phyloP scores from a whole-genome alignment of 176 grass and related monocot genomes.

The Musa itinerans region DNA sequence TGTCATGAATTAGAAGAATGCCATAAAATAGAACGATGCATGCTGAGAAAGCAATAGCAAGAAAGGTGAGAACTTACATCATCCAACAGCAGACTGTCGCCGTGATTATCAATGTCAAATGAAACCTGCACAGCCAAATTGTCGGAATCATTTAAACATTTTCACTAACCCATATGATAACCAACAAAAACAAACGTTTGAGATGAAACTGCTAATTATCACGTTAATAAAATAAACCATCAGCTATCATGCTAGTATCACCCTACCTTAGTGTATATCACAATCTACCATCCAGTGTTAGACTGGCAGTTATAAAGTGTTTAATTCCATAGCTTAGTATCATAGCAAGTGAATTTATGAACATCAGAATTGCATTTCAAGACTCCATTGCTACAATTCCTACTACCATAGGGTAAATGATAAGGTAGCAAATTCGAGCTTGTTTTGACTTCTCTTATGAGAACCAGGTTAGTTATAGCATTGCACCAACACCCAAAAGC shows the following conservation, averaged over 20 bases:
- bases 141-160: not conserved
- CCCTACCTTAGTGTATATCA: not conserved
- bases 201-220: not conserved
- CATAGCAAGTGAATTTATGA: not conserved
- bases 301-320: too few relatives aligned
- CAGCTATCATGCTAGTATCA: not conserved
- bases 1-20: not conserved
- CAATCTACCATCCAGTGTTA: not conserved
- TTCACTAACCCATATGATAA: not conserved
- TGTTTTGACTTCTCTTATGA: not conserved
- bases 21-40: not conserved
- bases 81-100: constrained; percentile 25
- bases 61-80: constrained; percentile 20
- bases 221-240: not conserved
- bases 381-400: not conserved
- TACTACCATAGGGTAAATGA: not conserved
- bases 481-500: not conserved
- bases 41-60: not conserved
- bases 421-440: not conserved
- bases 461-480: not conserved
- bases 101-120: constrained; percentile 18
- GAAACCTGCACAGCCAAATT: constrained; percentile 23
- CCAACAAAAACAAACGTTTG: not conserved
- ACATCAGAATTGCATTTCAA: not conserved
- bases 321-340: not conserved